Percentiles rank a stretch among this genome's conserved stretches.
These are phyloP conservation scores for Moesziomyces parantarcticus DNA, from an alignment of 1,284 basidiomycete genomes.

Conservation along the genomic window DNA sequence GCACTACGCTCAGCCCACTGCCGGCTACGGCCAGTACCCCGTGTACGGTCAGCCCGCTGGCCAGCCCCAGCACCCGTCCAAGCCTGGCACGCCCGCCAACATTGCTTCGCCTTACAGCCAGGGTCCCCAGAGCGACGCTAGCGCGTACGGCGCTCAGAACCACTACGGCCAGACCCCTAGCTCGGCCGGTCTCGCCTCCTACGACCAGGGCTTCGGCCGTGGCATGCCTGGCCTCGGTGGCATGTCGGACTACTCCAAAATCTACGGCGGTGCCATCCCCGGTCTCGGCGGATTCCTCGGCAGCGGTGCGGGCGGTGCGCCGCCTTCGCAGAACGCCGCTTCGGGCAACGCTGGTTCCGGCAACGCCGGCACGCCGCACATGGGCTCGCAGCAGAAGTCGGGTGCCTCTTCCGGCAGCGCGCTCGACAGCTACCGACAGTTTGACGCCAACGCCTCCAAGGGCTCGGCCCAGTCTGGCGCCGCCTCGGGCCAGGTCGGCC, in stretches of 20 bases:
- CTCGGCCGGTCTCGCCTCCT: slow-evolving; percentile 41
- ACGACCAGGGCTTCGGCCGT: slow-evolving; percentile 64
- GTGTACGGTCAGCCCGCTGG: slow-evolving; percentile 61
- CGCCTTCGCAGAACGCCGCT: slow-evolving; percentile 44
- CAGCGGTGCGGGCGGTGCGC: slow-evolving; percentile 35
- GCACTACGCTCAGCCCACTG: slow-evolving; percentile 65
- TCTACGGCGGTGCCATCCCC: slow-evolving; percentile 57
- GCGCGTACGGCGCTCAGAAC: slow-evolving; percentile 55
- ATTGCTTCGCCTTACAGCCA: slow-evolving; percentile 62
- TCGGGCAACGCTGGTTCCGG: slow-evolving; percentile 35
- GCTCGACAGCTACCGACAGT: slow-evolving; percentile 51
- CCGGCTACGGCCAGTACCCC: slow-evolving; percentile 67
- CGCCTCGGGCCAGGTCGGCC: slow-evolving; percentile 37
- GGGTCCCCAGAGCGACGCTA: slow-evolving; percentile 45
- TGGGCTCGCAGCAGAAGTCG: slow-evolving; percentile 51
- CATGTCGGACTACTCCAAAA: slow-evolving; percentile 62
- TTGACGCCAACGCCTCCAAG: slow-evolving; percentile 46
- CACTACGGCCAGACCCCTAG: slow-evolving; percentile 55
- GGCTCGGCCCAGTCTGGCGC: slow-evolving; percentile 22
- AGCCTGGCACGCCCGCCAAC: slow-evolving; percentile 61
- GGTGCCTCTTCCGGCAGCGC: slow-evolving; percentile 43
- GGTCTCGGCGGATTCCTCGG: slow-evolving; percentile 57
- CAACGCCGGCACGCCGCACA: slow-evolving; percentile 46
- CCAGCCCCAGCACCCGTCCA: slow-evolving; percentile 60
- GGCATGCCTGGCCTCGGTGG: slow-evolving; percentile 49